phyloP scores from a whole-genome alignment of 345 rosid genomes.

The Eucalyptus globulus region DNA sequence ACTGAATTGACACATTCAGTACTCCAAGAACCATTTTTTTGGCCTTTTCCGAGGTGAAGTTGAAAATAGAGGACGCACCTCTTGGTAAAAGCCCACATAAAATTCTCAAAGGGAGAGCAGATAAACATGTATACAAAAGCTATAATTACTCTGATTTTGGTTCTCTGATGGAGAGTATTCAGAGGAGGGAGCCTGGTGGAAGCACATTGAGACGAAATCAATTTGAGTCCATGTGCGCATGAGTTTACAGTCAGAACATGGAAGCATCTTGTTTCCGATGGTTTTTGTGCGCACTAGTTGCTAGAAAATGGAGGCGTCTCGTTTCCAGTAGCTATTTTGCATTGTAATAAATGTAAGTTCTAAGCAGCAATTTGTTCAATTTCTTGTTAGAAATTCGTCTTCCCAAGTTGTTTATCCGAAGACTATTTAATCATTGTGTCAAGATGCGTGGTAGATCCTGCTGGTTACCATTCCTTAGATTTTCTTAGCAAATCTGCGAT shows the following conservation, averaged over 20 bases:
- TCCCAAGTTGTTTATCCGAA: background rate
- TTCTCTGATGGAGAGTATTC: background rate
- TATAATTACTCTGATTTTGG: background rate
- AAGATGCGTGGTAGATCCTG: background rate
- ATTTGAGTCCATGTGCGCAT: slow-evolving; percentile 45
- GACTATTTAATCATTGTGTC: background rate
- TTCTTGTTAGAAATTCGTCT: slow-evolving; percentile 4
- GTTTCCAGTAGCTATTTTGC: slow-evolving; percentile 12
- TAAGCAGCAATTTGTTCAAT: slow-evolving; percentile 6
- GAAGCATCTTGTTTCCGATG: slow-evolving; percentile 29
- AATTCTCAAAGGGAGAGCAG: slow-evolving; percentile 20
- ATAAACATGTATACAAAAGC: slow-evolving; percentile 8
- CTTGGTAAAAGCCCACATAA: slow-evolving; percentile 15
- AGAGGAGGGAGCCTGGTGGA: background rate
- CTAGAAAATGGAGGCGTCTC: slow-evolving; percentile 14
- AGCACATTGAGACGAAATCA: slow-evolving; percentile 44
- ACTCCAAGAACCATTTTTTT: background rate
- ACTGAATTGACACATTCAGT: background rate
- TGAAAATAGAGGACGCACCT: slow-evolving; percentile 51
- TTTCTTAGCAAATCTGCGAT: background rate
- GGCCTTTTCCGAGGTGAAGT: slow-evolving; percentile 49
- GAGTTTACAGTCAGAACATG: slow-evolving; percentile 2
- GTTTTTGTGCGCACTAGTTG: background rate
- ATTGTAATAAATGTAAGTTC: background rate
- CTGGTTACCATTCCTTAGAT: background rate